Percentiles rank a stretch among this genome's conserved stretches.
These are phyloP conservation scores for Thraustochytrium striatum DNA, from an alignment of 352 stramenopile species.

Conservation along the genomic window DNA sequence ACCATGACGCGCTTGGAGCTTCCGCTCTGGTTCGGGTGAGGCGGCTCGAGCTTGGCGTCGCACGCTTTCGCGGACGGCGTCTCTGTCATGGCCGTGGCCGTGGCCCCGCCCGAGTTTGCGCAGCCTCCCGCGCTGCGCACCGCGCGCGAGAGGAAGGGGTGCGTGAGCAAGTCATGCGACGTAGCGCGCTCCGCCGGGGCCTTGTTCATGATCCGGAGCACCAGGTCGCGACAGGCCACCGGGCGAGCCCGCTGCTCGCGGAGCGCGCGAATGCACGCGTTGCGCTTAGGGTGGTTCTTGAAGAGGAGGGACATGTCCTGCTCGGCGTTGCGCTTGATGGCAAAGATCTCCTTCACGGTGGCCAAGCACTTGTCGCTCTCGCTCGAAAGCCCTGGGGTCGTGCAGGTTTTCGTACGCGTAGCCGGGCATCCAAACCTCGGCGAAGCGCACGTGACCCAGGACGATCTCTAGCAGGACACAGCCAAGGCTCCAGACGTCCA, in stretches of 20 bases:
- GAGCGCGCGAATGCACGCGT: background rate
- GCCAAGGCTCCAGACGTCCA: conserved; percentile 75
- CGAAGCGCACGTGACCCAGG: conserved; percentile 69
- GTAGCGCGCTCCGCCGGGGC: background rate
- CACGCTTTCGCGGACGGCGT: background rate
- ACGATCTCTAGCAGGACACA: conserved; percentile 77
- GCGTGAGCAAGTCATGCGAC: background rate
- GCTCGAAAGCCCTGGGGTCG: conserved; percentile 61
- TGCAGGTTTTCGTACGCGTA: conserved; percentile 71
- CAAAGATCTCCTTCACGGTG: conserved; percentile 16
- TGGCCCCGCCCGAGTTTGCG: background rate
- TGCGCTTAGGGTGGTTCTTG: background rate
- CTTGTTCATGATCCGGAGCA: conserved; percentile 1
- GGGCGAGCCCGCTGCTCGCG: conserved; percentile 9
- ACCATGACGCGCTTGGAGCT: too few relatives aligned
- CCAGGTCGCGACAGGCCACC: background rate
- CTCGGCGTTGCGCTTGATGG: background rate
- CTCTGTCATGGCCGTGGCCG: background rate
- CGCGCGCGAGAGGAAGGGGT: conserved; percentile 1
- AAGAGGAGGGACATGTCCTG: background rate
- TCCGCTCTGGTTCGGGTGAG: background rate
- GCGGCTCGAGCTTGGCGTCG: background rate
- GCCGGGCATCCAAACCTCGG: conserved; percentile 73
- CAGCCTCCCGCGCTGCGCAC: background rate
- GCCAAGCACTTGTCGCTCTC: background rate